These are phyloP conservation scores for Xylariaceae sp. DNA, from an alignment of 2,329 filamentous ascomycete species.

Conservation along the genomic window DNA sequence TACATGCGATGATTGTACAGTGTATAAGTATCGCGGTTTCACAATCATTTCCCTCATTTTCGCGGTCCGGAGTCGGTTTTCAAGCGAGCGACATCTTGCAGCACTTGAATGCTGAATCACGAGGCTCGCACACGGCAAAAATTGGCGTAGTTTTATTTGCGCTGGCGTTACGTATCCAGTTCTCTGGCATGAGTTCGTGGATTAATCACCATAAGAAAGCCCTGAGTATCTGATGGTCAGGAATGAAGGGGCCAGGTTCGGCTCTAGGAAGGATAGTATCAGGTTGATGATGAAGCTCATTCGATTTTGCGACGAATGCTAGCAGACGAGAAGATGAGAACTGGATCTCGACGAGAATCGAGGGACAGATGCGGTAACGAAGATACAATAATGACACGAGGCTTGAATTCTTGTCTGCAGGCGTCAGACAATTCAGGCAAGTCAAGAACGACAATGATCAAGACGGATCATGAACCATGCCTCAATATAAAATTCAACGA, in stretches of 20 bases:
- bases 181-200: conserved; percentile 25
- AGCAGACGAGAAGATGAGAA: not conserved
- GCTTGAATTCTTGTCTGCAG: conserved; percentile 6
- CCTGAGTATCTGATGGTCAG: conserved; percentile 11
- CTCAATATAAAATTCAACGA: conserved; percentile 11
- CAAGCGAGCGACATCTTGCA: conserved; percentile 24
- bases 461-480: conserved; percentile 1
- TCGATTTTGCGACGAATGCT: conserved; percentile 1
- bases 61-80: conserved; percentile 21
- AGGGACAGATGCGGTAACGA: not conserved
- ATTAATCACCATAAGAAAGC: conserved; percentile 8
- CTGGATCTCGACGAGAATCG: conserved; percentile 1
- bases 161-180: conserved; percentile 21
- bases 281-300: not conserved
- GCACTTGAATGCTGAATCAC: conserved; percentile 16
- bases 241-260: conserved; percentile 7
- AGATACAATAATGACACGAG: conserved; percentile 1
- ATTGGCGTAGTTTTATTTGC: conserved; percentile 25
- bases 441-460: not conserved
- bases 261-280: conserved; percentile 9
- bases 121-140: conserved; percentile 22
- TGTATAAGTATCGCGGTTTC: conserved; percentile 26
- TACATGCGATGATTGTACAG: conserved; percentile 11
- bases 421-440: not conserved
- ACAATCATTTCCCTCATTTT: conserved; percentile 21